A percentile compares a stretch with the other conserved stretches of the same genome.
Conservation (phyloP, 805 yeast species). For the Yamadazyma endophytica region DNA sequence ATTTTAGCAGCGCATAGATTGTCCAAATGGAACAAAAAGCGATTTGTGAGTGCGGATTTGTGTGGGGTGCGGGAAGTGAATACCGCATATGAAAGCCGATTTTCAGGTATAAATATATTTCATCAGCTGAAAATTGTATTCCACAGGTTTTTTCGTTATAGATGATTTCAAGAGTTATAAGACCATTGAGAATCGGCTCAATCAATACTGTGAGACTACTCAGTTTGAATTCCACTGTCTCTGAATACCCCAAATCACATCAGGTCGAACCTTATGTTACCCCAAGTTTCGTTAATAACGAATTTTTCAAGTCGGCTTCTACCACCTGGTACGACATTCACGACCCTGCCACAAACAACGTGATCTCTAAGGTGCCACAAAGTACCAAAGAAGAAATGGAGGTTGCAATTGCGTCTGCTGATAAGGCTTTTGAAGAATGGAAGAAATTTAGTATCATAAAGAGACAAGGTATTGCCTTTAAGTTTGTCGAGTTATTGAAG, state of each 20-base stretch:
- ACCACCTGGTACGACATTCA: conserved; percentile 61
- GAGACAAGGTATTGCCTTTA: conserved; percentile 71
- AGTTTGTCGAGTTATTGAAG: conserved; percentile 59
- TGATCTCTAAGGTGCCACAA: conserved; percentile 69
- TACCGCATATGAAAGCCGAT: no score
- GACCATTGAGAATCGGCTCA: no score
- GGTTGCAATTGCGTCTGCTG: conserved; percentile 62
- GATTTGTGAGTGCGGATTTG: no score
- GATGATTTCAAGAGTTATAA: no score
- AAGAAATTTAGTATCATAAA: conserved; percentile 52
- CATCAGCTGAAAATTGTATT: no score
- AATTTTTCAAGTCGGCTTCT: conserved; percentile 47
- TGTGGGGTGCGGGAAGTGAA: no score
- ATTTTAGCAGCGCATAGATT: no score
- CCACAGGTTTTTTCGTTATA: no score
- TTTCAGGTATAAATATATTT: no score
- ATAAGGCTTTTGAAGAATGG: conserved; percentile 58
- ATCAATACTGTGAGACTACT: conserved; percentile 4
- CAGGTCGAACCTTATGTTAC: conserved; percentile 45
- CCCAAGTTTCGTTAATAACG: conserved; percentile 49
- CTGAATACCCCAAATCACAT: conserved; percentile 40
- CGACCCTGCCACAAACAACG: conserved; percentile 71
- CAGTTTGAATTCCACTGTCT: conserved; percentile 12
- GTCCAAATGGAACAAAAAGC: no score
- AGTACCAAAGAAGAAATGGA: conserved; percentile 62